These are phyloP conservation scores for Solanum acaule DNA, from an alignment of 257 asterid genomes.

Conservation along the genomic window DNA sequence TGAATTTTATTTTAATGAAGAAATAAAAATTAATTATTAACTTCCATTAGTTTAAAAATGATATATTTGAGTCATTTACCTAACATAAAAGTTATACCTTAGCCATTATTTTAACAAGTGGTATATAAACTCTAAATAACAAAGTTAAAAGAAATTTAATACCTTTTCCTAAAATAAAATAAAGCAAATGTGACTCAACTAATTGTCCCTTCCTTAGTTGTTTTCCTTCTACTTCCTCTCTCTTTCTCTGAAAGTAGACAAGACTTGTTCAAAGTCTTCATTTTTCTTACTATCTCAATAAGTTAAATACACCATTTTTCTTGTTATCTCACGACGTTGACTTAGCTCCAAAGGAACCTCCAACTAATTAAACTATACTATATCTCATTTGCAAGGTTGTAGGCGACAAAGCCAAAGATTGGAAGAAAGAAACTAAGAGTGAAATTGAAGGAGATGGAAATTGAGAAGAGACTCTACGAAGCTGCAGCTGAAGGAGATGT, in stretches of 20 bases:
- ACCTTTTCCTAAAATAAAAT: not conserved
- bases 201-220: not conserved
- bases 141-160: too few species aligned
- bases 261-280: not conserved
- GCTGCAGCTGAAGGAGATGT: constrained; percentile 22
- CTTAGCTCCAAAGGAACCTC: not conserved
- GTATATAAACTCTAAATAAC: not conserved
- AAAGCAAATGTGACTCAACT: not conserved
- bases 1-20: not conserved
- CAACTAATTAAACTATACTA: not conserved
- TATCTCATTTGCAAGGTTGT: too few species aligned
- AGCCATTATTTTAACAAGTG: too few species aligned
- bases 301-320: not conserved
- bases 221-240: not conserved
- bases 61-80: too few species aligned
- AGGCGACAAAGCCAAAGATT: not conserved
- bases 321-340: not conserved
- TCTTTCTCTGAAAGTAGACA: not conserved
- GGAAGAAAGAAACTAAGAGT: not conserved
- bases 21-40: too few species aligned
- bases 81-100: too few species aligned
- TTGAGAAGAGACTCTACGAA: constrained; percentile 8
- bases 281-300: not conserved
- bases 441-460: constrained; percentile 1
- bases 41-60: too few species aligned